These are phyloP conservation scores for Fusarium ramigenum DNA, from an alignment of 2,329 filamentous ascomycete genomes.

Conservation along the genomic window DNA sequence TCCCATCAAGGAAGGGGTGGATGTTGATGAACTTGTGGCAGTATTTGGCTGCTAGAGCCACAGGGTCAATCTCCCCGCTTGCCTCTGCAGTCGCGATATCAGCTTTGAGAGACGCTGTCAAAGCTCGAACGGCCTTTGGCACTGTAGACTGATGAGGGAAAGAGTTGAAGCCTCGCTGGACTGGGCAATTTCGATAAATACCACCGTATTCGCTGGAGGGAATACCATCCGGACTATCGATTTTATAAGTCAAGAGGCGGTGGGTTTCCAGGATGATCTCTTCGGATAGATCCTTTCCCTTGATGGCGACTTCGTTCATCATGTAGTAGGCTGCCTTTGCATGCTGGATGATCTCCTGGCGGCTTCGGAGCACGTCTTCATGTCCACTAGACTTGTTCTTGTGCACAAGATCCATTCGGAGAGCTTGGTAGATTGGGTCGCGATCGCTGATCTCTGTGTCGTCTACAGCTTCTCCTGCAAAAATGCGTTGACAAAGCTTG, in stretches of 20 bases:
- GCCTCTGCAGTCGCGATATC: constrained; percentile 31
- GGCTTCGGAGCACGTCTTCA: neutral
- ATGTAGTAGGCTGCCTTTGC: neutral
- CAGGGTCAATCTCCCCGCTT: constrained; percentile 31
- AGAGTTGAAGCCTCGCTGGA: neutral
- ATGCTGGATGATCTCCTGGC: accelerated
- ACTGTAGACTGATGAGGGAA: neutral
- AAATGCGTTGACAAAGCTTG: neutral
- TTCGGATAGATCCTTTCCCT: neutral
- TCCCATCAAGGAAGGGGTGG: constrained; percentile 50
- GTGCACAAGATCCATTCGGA: too few relatives aligned
- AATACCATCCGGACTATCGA: accelerated
- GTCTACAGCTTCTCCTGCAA: too few relatives aligned
- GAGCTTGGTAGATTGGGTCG: too few relatives aligned
- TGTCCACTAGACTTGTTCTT: accelerated
- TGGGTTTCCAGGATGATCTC: accelerated
- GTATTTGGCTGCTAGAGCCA: constrained; percentile 43
- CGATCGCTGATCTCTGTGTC: too few relatives aligned
- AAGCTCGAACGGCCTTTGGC: constrained; percentile 24
- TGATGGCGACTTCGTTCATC: neutral
- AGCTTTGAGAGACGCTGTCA: constrained; percentile 22
- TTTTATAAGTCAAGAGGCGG: neutral
- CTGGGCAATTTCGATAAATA: accelerated
- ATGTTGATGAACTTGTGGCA: constrained; percentile 46
- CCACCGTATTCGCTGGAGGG: neutral